A percentile compares a stretch with the other conserved stretches of the same genome.
Evolutionary conservation across 768 basidiomycete species (phyloP).

Genomic region (Suillus decipiens): DNA sequence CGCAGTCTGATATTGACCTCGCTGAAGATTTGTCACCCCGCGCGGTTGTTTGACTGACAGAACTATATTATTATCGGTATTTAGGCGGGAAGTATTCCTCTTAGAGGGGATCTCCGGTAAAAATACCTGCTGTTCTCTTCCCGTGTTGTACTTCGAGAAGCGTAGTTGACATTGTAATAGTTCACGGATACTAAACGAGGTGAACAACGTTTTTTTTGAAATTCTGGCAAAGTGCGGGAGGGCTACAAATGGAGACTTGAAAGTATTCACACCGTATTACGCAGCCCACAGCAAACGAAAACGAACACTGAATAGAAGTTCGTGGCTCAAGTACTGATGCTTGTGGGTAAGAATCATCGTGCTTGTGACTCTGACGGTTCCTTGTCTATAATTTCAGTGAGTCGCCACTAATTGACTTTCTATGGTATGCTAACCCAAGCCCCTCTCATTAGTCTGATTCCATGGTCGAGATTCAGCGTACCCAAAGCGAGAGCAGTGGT

Average conservation of each 20-base stretch:
- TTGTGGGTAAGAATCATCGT: conserved; percentile 20
- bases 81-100: neutral
- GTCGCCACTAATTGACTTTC: conserved; percentile 25
- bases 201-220: conserved; percentile 14
- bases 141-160: neutral
- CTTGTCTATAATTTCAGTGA: conserved; percentile 50
- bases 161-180: neutral
- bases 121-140: neutral
- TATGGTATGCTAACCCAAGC: conserved; percentile 7
- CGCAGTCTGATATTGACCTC: neutral
- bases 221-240: conserved; percentile 22
- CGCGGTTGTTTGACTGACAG: neutral
- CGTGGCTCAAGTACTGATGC: conserved; percentile 17
- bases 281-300: conserved; percentile 14
- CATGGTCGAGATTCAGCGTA: conserved; percentile 76
- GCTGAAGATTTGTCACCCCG: neutral
- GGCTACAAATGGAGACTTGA: conserved; percentile 4
- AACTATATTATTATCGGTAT: neutral
- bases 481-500: conserved; percentile 18
- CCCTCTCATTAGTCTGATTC: conserved; percentile 44
- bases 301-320: conserved; percentile 6
- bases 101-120: neutral
- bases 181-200: neutral
- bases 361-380: conserved; percentile 44
- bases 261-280: conserved; percentile 3